These are phyloP conservation scores for Diaporthe citrichinensis DNA, from an alignment of 2,329 filamentous ascomycete species.

Conservation along the genomic window DNA sequence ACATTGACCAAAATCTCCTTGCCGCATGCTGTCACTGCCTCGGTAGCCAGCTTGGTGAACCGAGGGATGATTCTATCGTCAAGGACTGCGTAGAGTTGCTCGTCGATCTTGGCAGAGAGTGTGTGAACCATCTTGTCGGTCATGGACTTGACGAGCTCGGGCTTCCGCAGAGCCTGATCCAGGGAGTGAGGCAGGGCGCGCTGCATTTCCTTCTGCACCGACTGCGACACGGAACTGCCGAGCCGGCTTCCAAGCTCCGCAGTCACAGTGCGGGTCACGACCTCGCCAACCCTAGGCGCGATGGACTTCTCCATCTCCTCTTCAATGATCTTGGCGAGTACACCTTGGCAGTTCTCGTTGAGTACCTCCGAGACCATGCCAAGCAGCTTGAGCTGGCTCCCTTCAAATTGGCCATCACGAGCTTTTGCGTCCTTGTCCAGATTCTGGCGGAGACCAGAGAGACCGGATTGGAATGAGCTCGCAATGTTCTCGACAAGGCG, in stretches of 20 bases:
- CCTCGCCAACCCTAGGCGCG: conserved; percentile 79
- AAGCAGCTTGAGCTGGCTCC: conserved; percentile 68
- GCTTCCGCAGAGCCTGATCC: conserved; percentile 77
- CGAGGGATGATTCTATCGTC: conserved; percentile 75
- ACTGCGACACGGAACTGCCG: conserved; percentile 74
- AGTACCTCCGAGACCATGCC: conserved; percentile 73
- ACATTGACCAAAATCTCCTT: conserved; percentile 77
- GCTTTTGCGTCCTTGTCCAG: conserved; percentile 74
- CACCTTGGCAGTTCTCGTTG: conserved; percentile 76
- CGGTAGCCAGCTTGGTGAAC: conserved; percentile 74
- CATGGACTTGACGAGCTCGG: conserved; percentile 79
- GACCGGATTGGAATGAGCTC: conserved; percentile 32
- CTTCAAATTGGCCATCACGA: conserved; percentile 66
- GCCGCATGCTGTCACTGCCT: conserved; percentile 77
- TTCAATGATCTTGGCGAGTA: conserved; percentile 81
- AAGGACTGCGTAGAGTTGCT: conserved; percentile 74
- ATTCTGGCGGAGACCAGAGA: conserved; percentile 35
- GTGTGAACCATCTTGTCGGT: conserved; percentile 79
- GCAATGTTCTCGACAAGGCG: conserved; percentile 54
- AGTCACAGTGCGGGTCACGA: conserved; percentile 77
- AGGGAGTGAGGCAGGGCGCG: conserved; percentile 77
- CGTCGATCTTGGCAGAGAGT: conserved; percentile 77
- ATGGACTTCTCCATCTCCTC: conserved; percentile 82
- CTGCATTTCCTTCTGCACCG: conserved; percentile 81
- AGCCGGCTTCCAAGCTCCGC: conserved; percentile 80